Evolutionary conservation across 371 early-diverging fungal genomes (phyloP).

Genomic region (Phascolomyces articulosus): DNA sequence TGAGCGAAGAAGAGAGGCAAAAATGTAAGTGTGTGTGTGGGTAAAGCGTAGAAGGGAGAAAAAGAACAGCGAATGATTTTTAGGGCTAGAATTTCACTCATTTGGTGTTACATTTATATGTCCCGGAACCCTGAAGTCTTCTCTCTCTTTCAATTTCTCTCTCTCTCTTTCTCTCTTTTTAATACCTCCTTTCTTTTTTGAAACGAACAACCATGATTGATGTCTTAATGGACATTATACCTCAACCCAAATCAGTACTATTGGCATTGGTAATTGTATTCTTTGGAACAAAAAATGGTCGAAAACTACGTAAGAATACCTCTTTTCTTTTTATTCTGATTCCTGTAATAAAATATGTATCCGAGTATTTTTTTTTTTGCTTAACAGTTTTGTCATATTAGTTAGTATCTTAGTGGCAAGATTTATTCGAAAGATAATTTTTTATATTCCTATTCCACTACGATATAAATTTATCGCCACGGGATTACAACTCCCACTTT

Average conservation of each 20-base stretch:
- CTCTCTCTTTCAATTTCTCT: no score
- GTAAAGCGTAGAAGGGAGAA: no score
- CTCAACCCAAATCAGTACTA: not conserved
- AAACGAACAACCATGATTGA: not conserved
- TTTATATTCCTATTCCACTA: not conserved
- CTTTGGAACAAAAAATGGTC: slow-evolving; percentile 20
- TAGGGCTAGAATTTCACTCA: no score
- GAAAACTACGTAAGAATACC: slow-evolving; percentile 17
- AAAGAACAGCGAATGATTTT: no score
- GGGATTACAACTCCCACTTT: slow-evolving; percentile 4
- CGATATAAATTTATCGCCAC: slow-evolving; percentile 10
- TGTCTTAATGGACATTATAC: not conserved
- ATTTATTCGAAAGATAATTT: not conserved
- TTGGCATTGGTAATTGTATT: slow-evolving; percentile 12
- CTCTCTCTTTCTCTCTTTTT: not conserved
- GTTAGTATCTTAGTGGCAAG: not conserved
- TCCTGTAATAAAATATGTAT: no score
- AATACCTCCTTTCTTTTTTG: not conserved
- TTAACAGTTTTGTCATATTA: not conserved
- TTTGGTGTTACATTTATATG: no score
- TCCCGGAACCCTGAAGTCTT: not conserved
- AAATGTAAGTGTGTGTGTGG: not conserved
- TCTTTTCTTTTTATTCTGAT: not conserved
- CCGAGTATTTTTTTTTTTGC: not conserved
- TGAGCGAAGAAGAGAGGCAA: no score